Base-by-base conservation (phyloP, 345 rosid genomes). In the Boechera stricta region DNA sequence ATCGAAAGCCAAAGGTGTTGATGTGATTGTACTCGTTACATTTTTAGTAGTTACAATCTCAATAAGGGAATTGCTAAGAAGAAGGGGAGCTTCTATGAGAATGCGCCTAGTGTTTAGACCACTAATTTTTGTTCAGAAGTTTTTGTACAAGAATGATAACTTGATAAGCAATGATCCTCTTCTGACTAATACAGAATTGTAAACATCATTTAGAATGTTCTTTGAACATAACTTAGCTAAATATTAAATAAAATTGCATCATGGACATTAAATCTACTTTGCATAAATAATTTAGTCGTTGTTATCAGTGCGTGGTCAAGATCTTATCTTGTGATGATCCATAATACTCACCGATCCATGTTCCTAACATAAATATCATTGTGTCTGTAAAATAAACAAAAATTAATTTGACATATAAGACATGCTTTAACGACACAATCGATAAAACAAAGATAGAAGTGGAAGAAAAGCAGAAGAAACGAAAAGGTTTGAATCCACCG, bases 221-320 rank as follows among this genome's bases (percentile, higher is more conserved):
- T 29, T 55, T 67, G 49, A 68, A 53, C 24, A 0, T 21, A 21
- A 21, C 26, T 68, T 10, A 10, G 61, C 61, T 28, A n/a, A 32
- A 58, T 8, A 58, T 21, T 13, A 21, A 32, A 45, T 33, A n/a
- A 21, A 44, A 71, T 24, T 24, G 75, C 26, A 48, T 32, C 67
- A 59, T 72, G 39, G 28, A 36, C 47, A 71, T 13, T 15, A 15
- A 45, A 45, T 31, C 26, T 47, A 29, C n/a, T 48, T 59, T 35
- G 35, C 67, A 60, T 48, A 15, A 48, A 35, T 24, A 71, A 60
- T 15, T 24, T n/a, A 57, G 57, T 71, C n/a, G 67, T 59, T 18
- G 49, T 59, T 47, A 49, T 60, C 38, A 48, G 67, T 60, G 58
- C 42, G n/a, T 72, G 76, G 61, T 72, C 69, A 72, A 72, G 76